Evolutionary conservation across 2,329 filamentous ascomycete species (phyloP), one percentile per base, ranked within the genome.

Genomic region (Pseudocercospora fuligena): DNA sequence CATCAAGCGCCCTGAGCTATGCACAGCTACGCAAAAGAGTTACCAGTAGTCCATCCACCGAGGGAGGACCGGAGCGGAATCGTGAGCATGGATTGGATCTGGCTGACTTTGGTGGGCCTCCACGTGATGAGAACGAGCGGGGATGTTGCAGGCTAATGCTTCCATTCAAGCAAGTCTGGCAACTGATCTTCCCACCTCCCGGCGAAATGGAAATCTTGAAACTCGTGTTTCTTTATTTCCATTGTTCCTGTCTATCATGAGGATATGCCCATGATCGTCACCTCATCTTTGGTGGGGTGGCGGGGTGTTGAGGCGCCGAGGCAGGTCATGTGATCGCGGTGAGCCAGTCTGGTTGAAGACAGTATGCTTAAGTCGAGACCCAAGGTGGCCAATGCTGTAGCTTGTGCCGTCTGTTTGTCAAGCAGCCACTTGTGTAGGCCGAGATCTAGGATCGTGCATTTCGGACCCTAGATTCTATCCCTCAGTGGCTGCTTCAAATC

Each of bases 81-180:
- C 9, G 8, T 29, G 27, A 19, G 21, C 51, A 31, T 56, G 27
- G 51, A 56, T 56, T 56, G 51, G 51, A 29, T 31, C 23, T 27
- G 16, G 51, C 16, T 53, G 56, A 31, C 33, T 47, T 40, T 27
- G 36, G 47, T 29, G 57, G 51, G 43, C 56, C 33, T 29, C 19
- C 29, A 57, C 21, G n/a, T 57, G 25, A 57, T 23, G 21, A 23
- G 31, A n/a, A 25, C 19, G 57, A 60, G 57, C 57, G 31, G 57
- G 57, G 57, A 60, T 43, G 29, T 43, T 60, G 57, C 57, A 60
- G 57, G 33, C 33, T 29, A 60, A 25, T 31, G 40, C 33, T 43
- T n/a, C 47, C 27, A 23, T 33, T 56, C n/a, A 57, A 40, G 61
- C 61, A 63, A 57, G 12, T 57, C 51, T 27, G 57, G 57, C 14